Base-by-base conservation (phyloP, 495 filamentous ascomycete species). In the Aspergillus steynii region DNA sequence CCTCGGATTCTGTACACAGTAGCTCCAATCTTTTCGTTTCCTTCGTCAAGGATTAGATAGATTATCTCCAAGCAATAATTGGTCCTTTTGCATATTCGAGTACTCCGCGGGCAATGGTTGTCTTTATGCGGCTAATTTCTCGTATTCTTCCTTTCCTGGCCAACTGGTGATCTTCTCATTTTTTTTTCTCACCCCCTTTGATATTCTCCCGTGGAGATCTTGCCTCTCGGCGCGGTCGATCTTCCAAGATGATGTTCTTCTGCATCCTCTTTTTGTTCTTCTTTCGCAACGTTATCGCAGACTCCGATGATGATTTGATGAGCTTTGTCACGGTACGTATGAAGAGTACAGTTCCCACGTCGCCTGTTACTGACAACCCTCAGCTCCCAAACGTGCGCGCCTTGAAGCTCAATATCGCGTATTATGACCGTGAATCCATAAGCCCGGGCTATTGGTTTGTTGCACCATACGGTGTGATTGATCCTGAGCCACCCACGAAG, bases 361-460 rank as follows among this genome's bases (percentile, higher is more conserved):
- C 57, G 32, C 29, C 32, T 5, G 28, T 32, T 4, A 34, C 59
- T 69, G 37, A 66, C 46, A 12, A 53, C 29, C 29, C 12, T 4
- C 58, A 73, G 70, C 68, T 70, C 5, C 71, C 71, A 10, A 60
- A 68, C 48, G 53, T 67, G 9, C 56, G 66, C 55, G 68, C 71
- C 8, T 58, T 68, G 52, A 70, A 66, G 58, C 67, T 62, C 46
- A 58, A 72, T 20, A 56, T 72, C 56, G 53, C 61, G 34, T 64
- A 68, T 45, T 61, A 70, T 55, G 59, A 68, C 52, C 65, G 65
- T 46, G 54, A 58, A 27, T 32, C 56, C n/a, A 54, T 66, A 37
- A 64, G 56, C 20, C 73, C 73, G 1, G 75, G 77, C 7, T 79
- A 79, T 56, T 77, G 74, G 74, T 80, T 80, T 53, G 71, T 78